Percentiles rank a stretch among this genome's conserved stretches.
Evolutionary conservation across 2,329 filamentous ascomycete species (phyloP).

Genomic region (Botrytis squamosa): DNA sequence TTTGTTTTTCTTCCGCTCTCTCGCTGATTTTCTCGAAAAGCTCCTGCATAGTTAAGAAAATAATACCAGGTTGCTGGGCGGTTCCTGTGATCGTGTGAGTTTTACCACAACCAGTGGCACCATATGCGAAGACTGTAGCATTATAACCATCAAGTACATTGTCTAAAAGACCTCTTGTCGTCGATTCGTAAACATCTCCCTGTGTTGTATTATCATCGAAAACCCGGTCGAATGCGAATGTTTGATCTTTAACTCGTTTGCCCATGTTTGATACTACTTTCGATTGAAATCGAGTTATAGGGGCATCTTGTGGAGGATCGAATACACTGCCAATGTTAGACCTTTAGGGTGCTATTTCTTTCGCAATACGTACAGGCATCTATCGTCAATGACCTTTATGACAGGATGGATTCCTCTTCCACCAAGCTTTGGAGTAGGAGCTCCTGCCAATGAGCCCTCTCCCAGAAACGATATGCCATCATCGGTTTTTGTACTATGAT

Average conservation of each 20-base stretch:
- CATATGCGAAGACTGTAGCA: conserved; percentile 97
- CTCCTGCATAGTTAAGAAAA: conserved; percentile 99
- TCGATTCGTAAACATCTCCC: conserved; percentile 91
- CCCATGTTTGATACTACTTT: conserved; percentile 74
- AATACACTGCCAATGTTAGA: conserved; percentile 66
- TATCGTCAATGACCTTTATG: conserved; percentile 94
- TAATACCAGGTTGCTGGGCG: conserved; percentile 89
- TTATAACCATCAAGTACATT: conserved; percentile 97
- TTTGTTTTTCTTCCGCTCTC: conserved; percentile 77
- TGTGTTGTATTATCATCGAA: conserved; percentile 96
- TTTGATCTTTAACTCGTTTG: conserved; percentile 95
- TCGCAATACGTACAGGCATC: conserved; percentile 67
- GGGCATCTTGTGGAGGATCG: conserved; percentile 92
- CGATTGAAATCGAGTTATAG: conserved; percentile 81
- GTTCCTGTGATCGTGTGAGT: conserved; percentile 97
- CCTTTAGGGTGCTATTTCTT: neutral
- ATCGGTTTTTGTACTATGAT: conserved; percentile 55
- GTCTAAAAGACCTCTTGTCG: conserved; percentile 84
- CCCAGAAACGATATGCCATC: conserved; percentile 92
- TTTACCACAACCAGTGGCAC: conserved; percentile 96
- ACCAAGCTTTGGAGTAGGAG: conserved; percentile 78
- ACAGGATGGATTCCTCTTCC: conserved; percentile 86
- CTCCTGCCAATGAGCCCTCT: conserved; percentile 89
- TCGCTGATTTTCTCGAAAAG: conserved; percentile 96
- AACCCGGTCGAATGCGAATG: conserved; percentile 93